phyloP scores from a whole-genome alignment of 805 yeast genomes.

The Metschnikowia picachoensis region DNA sequence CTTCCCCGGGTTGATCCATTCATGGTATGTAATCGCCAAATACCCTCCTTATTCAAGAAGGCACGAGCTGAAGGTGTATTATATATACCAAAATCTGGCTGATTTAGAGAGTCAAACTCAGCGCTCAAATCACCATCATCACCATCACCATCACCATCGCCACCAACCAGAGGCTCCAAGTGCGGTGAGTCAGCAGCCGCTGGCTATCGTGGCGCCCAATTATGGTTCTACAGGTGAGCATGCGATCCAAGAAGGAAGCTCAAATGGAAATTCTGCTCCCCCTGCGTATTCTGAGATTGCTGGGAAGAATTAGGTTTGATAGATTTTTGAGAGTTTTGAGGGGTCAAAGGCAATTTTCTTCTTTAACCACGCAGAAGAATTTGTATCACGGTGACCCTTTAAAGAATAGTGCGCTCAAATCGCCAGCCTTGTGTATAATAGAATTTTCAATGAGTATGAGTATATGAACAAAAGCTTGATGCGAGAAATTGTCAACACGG shows the following conservation, averaged over 20 bases:
- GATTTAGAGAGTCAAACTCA: constrained; percentile 32
- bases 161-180: constrained; percentile 6
- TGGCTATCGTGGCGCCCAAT: constrained; percentile 6
- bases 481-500: too few relatives aligned
- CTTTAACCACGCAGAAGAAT: neutral
- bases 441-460: too few relatives aligned
- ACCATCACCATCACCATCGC: constrained; percentile 21
- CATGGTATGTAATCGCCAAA: constrained; percentile 47
- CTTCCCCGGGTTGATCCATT: constrained; percentile 48
- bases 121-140: constrained; percentile 20
- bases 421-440: too few relatives aligned
- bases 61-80: constrained; percentile 29
- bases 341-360: neutral
- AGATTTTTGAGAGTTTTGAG: too few relatives aligned
- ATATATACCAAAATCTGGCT: constrained; percentile 25
- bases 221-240: constrained; percentile 29
- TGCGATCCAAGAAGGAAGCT: constrained; percentile 11
- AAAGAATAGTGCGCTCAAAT: too few relatives aligned
- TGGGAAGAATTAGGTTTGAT: constrained; percentile 2
- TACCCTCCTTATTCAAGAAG: constrained; percentile 36
- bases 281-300: constrained; percentile 32
- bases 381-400: neutral
- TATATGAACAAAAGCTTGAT: too few relatives aligned
- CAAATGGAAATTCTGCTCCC: constrained; percentile 18
- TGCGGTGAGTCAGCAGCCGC: constrained; percentile 10